These are phyloP conservation scores for Podospora pseudopauciseta DNA, from an alignment of 495 filamentous ascomycete species.

Conservation along the genomic window DNA sequence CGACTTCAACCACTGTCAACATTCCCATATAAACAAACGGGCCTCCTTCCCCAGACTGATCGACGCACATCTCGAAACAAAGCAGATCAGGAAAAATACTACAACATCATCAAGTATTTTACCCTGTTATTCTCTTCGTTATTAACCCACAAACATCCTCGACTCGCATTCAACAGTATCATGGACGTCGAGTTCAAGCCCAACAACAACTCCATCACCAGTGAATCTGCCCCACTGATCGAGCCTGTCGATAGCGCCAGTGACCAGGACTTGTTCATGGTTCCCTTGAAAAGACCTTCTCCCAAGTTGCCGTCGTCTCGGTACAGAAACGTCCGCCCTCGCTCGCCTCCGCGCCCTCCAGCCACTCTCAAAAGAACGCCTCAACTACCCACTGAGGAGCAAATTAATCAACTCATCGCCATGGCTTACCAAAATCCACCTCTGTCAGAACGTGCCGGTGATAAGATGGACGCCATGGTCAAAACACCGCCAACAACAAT, in stretches of 20 bases:
- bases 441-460: background rate
- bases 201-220: slow-evolving; percentile 19
- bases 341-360: slow-evolving; percentile 10
- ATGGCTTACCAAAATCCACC: slow-evolving; percentile 8
- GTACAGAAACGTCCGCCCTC: slow-evolving; percentile 14
- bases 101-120: background rate
- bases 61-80: slow-evolving; percentile 2
- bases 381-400: background rate
- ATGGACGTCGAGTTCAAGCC: slow-evolving; percentile 16
- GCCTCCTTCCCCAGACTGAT: background rate
- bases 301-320: slow-evolving; percentile 10
- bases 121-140: background rate
- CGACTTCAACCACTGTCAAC: background rate
- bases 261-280: slow-evolving; percentile 23
- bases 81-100: slow-evolving; percentile 3
- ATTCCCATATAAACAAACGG: background rate
- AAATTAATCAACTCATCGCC: background rate
- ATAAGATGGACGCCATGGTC: background rate
- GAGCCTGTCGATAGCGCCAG: slow-evolving; percentile 18
- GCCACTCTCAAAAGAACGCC: background rate
- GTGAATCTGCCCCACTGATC: slow-evolving; percentile 24
- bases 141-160: background rate
- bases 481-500: slow-evolving; percentile 12
- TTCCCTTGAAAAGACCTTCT: slow-evolving; percentile 22
- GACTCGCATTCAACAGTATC: background rate